These are phyloP conservation scores for Neurospora discreta DNA, from an alignment of 495 filamentous ascomycete genomes.

Conservation along the genomic window DNA sequence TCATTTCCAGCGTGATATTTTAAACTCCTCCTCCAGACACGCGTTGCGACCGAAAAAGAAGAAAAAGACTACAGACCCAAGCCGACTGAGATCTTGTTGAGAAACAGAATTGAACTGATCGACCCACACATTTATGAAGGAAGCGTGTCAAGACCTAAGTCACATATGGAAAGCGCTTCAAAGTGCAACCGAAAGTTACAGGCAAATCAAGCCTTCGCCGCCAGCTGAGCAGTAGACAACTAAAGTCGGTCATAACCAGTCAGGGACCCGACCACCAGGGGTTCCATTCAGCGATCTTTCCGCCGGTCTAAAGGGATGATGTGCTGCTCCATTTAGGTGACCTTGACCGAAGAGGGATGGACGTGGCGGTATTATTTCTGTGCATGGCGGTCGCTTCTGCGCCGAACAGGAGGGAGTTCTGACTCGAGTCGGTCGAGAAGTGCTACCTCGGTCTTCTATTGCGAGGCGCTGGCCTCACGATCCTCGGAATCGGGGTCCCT, in stretches of 20 bases:
- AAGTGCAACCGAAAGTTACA: background rate
- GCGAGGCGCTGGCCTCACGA: background rate
- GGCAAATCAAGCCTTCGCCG: background rate
- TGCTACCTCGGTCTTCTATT: background rate
- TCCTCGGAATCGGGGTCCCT: slow-evolving; percentile 9
- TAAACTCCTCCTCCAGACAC: background rate
- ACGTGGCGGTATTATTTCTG: background rate
- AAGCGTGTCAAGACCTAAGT: background rate
- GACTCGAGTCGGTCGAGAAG: background rate
- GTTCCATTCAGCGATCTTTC: background rate
- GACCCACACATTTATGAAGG: background rate
- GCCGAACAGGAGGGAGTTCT: background rate
- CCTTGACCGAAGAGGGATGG: background rate
- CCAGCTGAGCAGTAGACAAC: background rate
- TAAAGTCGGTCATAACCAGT: background rate
- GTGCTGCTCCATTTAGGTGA: background rate
- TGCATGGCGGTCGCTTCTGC: background rate
- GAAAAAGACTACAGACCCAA: background rate
- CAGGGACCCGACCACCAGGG: background rate
- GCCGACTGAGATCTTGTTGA: background rate
- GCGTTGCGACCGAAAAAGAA: background rate
- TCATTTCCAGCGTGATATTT: background rate
- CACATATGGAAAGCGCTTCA: background rate
- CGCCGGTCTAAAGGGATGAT: background rate
- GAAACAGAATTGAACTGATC: background rate